Evolutionary conservation across 1,284 basidiomycete species (phyloP), one percentile per base, ranked within the genome.

Genomic region (Fomitopsis betulina): DNA sequence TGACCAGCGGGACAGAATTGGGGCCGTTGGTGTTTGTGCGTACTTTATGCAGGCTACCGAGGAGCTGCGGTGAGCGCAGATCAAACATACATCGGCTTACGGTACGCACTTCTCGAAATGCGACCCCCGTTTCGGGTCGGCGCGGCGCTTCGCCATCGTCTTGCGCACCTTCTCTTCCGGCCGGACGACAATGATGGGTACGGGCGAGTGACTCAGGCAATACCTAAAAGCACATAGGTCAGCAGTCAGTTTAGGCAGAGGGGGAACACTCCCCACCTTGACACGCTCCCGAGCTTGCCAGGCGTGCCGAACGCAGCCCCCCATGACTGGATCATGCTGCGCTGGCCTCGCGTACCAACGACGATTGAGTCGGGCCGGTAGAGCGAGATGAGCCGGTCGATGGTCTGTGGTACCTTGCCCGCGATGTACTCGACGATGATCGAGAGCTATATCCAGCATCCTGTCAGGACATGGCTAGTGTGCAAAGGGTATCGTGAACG

Each of bases 291-390:
- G 63, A 89, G 49, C 37, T 43, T 80, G 37, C 86, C 79, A 40
- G 76, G 75, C 61, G 76, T 77, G 60, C 85, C 81, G 37, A 88
- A 76, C 21, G 78, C 84, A 23, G 76, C 80, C 19, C 83, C 79
- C 77, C 80, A 83, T 33, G 77, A 76, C 65, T 81, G 81, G 61
- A 85, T 76, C 74, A 84, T 74, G 39, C 81, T 80, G 21, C 81
- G 77, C 60, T 84, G 80, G 0, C 94, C 96, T 37, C 92, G 83
- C 13, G 94, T 96, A 13, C 96, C 96, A 25, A 98, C 95, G 17
- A 98, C 89, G 56, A 98, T 80, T 1, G 92, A 94, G 72, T 99
- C 96, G 1, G 96, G 96, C 47, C 95, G 87, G 70, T 99, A 98
- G 39, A 98, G 84, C 2, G 94, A 92, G 62, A 98, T 96, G 64